Evolutionary conservation across 805 yeast species (phyloP), one percentile per base, ranked within the genome.

Genomic region (Candida lessepsii): DNA sequence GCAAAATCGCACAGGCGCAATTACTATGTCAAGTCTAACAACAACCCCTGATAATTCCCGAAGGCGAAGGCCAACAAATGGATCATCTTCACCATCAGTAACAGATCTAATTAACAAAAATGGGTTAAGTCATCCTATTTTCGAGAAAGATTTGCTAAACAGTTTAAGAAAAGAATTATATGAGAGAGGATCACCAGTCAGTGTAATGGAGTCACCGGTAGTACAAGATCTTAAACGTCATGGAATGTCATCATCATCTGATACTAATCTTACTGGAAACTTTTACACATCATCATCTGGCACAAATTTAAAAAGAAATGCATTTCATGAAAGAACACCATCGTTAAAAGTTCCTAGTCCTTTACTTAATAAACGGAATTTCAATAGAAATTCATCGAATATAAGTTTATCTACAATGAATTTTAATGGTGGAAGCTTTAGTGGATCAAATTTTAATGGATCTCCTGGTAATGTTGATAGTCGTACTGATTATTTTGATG

Each of bases 131-230:
- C 10, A 29, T 16, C 26, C 39, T 14, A 28, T 15, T 9, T 14
- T 18, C n/a, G 41, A 39, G 8, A 39, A 32, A 20, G 41, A 39
- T 17, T 11, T 37, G 2, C 16, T 39, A 2, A 25, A 19, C 11
- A 17, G 13, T 9, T 8, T 39, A 18, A n/a, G 32, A 9, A 31
- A 29, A 27, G 41, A 39, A 21, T 16, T 30, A 15, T 17, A 24
- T 15, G 41, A 37, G 14, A 13, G 25, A 37, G 36, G 31, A 18
- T 17, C 29, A n/a, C 29, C 37, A 11, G 29, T 13, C 6, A 34
- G 23, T 25, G 37, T 10, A 7, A 5, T 30, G 24, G 34, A 34
- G 9, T 34, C 27, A 21, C 35, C 35, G 8, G 13, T 13, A 3
- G 8, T 32, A 3, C 30, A 28, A 16, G 35, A 32, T 20, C 13